phyloP scores from a whole-genome alignment of 768 basidiomycete species.

The Dioszegia hungarica region DNA sequence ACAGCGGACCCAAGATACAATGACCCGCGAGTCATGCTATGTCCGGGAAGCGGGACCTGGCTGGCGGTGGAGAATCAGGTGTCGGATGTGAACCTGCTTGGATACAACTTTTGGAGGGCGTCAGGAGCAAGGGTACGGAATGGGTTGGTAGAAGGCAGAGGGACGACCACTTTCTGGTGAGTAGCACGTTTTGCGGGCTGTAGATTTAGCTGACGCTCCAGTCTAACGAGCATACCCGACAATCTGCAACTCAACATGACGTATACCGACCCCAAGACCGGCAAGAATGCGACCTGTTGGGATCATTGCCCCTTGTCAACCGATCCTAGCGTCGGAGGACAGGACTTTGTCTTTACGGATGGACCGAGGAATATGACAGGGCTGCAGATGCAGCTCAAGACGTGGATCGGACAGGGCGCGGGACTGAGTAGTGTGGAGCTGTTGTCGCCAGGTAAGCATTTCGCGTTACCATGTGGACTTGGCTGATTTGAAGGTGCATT shows the following conservation, averaged over 20 bases:
- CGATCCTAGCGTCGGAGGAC: conserved; percentile 71
- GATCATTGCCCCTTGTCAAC: conserved; percentile 72
- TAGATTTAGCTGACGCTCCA: conserved; percentile 44
- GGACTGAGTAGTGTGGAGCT: conserved; percentile 89
- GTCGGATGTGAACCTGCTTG: conserved; percentile 70
- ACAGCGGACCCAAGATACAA: conserved; percentile 37
- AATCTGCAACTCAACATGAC: conserved; percentile 71
- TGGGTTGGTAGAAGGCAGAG: conserved; percentile 72
- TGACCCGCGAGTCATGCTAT: conserved; percentile 57
- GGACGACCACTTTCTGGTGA: conserved; percentile 84
- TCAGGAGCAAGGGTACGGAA: conserved; percentile 86
- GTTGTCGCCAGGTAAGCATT: conserved; percentile 68
- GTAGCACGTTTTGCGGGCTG: conserved; percentile 28
- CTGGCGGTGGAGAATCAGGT: conserved; percentile 66
- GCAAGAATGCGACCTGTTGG: conserved; percentile 71
- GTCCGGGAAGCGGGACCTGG: conserved; percentile 83
- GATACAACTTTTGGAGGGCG: conserved; percentile 68
- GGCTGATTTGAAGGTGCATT: conserved; percentile 57
- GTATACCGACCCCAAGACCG: conserved; percentile 71
- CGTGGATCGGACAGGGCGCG: conserved; percentile 67
- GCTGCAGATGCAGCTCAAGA: conserved; percentile 73
- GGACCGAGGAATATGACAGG: conserved; percentile 64
- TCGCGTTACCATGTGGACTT: neutral
- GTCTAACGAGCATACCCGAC: conserved; percentile 82
- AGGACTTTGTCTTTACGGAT: conserved; percentile 81